Evolutionary conservation across 139 green algal genomes (phyloP), one percentile per base, ranked within the genome.

Genomic region (Volvox africanus): DNA sequence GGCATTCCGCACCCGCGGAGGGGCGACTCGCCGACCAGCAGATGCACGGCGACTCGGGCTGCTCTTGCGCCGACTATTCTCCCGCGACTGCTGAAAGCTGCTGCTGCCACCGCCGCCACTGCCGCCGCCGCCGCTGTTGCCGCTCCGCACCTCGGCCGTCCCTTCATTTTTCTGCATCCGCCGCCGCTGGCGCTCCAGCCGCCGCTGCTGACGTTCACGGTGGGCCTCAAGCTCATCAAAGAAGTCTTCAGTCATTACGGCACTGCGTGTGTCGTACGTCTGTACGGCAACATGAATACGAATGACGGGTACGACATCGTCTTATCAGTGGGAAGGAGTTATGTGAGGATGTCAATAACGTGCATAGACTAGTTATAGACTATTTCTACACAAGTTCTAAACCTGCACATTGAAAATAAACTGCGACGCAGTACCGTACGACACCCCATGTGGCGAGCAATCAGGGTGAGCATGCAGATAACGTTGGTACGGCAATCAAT

Each of bases 221-320:
- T 77, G 81, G 30, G 61, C 16, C 61, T 87, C 81, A 2, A 87
- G 81, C 24, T 50, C 61, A 21, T 87, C 81, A 19, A 87, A 76
- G 30, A 87, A 61, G 18, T 28, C 30, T 1, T 76, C 30, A 36
- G 81, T 87, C 61, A 87, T 35, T 11, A 61, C 30, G 30, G 19
- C 30, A 30, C 9, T 62, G 30, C 81, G 81, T 0, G 81, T 87
- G 2, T 73, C 61, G 61, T 78, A 77, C 19, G 61, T 61, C 81
- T 87, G 55, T 69, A 33, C 44, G 44, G 44, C 44, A 55, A 5
- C 44, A 9, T 55, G 44, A 55, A 55, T 55, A 55, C 44, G 44
- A 55, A 55, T 5, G 44, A 55, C 44, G 44, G 44, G 44, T 55
- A 55, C 5, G 44, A 55, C n/a, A n/a, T n/a, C n/a, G n/a, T n/a